Evolutionary conservation across 139 green algal species (phyloP).

Genomic region (Closterium sp.): DNA sequence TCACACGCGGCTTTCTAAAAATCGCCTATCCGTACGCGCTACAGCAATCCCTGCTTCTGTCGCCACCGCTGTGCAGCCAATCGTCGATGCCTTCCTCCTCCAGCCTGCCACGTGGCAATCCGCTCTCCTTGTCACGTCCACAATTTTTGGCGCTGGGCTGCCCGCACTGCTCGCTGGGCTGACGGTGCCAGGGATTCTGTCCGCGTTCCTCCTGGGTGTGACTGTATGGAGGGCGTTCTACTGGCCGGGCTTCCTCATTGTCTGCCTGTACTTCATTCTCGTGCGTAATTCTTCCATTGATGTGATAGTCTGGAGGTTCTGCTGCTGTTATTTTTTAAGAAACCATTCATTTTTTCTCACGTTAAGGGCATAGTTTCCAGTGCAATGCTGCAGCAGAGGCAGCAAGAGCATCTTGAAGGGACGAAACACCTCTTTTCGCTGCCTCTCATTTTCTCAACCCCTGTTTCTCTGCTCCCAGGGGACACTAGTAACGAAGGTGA

Average conservation of each 20-base stretch:
- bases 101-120: too few species aligned
- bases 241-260: slow-evolving; percentile 70
- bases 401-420: too few species aligned
- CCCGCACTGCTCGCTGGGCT: slow-evolving; percentile 20
- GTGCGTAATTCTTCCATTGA: neutral
- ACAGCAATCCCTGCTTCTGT: too few species aligned
- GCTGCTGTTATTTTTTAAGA: neutral
- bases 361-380: too few species aligned
- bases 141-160: slow-evolving; percentile 34
- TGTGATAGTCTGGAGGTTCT: neutral
- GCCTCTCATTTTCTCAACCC: too few species aligned
- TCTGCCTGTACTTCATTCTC: slow-evolving; percentile 88
- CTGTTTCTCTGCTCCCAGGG: slow-evolving; percentile 18
- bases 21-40: too few species aligned
- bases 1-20: too few species aligned
- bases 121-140: neutral
- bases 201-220: slow-evolving; percentile 67
- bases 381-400: too few species aligned
- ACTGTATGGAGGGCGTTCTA: slow-evolving; percentile 80
- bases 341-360: too few species aligned
- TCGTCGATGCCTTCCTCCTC: too few species aligned
- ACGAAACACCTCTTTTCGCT: too few species aligned
- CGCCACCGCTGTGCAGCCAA: too few species aligned
- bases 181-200: neutral
- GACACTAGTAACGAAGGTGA: slow-evolving; percentile 85